These are phyloP conservation scores for Phialocephala subalpina DNA, from an alignment of 2,329 filamentous ascomycete genomes.

Conservation along the genomic window DNA sequence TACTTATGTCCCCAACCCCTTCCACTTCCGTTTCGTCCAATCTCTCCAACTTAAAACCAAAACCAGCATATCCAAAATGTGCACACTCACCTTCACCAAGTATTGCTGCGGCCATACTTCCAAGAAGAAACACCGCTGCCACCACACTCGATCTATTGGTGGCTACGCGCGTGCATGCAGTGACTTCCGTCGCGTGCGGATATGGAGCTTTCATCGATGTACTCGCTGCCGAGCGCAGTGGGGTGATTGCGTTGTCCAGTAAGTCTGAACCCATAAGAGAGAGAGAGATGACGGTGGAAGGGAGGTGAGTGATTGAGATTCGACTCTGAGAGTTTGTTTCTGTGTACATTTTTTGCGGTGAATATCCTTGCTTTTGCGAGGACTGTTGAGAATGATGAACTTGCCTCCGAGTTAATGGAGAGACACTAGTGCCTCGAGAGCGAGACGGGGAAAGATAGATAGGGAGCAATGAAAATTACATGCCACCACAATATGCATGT, in stretches of 20 bases:
- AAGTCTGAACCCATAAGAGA: neutral
- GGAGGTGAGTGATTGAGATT: neutral
- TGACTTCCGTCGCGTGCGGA: neutral
- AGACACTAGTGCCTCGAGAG: neutral
- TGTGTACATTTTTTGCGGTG: neutral
- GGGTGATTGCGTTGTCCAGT: neutral
- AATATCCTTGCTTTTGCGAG: neutral
- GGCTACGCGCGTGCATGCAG: neutral
- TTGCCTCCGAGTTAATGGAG: neutral
- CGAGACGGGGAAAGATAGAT: too few species aligned
- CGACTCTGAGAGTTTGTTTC: neutral
- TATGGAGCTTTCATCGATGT: neutral
- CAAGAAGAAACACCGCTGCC: neutral
- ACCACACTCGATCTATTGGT: neutral
- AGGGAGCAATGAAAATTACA: too few species aligned
- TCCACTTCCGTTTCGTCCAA: too few species aligned
- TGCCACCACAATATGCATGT: too few species aligned
- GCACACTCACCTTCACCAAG: neutral
- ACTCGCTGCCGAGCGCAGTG: neutral
- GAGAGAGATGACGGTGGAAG: neutral
- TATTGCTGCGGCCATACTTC: conserved; percentile 10
- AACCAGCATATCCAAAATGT: conserved; percentile 5
- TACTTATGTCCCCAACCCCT: too few species aligned
- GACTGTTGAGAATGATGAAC: neutral
- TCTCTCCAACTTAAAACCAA: too few species aligned